A percentile compares a stretch with the other conserved stretches of the same genome.
These are phyloP conservation scores for Colletotrichum sp. DNA, from an alignment of 2,329 filamentous ascomycete genomes.

Conservation along the genomic window DNA sequence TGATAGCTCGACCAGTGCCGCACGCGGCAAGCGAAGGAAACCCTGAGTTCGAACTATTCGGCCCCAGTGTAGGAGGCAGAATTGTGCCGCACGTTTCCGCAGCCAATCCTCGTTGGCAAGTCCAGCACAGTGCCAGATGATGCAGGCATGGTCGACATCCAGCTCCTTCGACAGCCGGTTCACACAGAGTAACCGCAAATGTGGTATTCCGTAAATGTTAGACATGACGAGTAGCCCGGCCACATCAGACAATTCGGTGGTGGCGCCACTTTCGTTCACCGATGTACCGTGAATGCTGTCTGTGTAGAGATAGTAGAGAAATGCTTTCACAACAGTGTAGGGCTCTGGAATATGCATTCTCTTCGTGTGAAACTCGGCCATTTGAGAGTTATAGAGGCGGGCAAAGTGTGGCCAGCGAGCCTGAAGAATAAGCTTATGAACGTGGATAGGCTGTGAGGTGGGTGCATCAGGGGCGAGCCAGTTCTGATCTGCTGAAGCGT, in stretches of 20 bases:
- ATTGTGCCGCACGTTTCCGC: conserved; percentile 83
- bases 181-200: conserved; percentile 87
- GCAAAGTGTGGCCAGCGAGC: conserved; percentile 97
- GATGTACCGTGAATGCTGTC: conserved; percentile 76
- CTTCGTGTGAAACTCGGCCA: conserved; percentile 96
- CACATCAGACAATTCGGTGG: conserved; percentile 81
- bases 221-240: conserved; percentile 96
- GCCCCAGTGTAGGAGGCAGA: conserved; percentile 94
- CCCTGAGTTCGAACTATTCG: conserved; percentile 88
- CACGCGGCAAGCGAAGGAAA: conserved; percentile 80
- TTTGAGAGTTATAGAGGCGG: conserved; percentile 88
- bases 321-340: conserved; percentile 91
- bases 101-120: conserved; percentile 94
- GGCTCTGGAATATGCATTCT: conserved; percentile 98
- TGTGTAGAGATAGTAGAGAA: conserved; percentile 95
- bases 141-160: conserved; percentile 91
- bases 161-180: conserved; percentile 89
- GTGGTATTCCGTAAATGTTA: conserved; percentile 97
- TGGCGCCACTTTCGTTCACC: conserved; percentile 68
- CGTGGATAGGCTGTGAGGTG: conserved; percentile 86
- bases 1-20: conserved; percentile 86
- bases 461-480: conserved; percentile 67
- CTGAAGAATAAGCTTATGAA: conserved; percentile 92
- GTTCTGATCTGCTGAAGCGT: conserved; percentile 48
- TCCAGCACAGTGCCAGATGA: conserved; percentile 93